These are phyloP conservation scores for Aspergillus nanangensis DNA, from an alignment of 495 filamentous ascomycete species.

Conservation along the genomic window DNA sequence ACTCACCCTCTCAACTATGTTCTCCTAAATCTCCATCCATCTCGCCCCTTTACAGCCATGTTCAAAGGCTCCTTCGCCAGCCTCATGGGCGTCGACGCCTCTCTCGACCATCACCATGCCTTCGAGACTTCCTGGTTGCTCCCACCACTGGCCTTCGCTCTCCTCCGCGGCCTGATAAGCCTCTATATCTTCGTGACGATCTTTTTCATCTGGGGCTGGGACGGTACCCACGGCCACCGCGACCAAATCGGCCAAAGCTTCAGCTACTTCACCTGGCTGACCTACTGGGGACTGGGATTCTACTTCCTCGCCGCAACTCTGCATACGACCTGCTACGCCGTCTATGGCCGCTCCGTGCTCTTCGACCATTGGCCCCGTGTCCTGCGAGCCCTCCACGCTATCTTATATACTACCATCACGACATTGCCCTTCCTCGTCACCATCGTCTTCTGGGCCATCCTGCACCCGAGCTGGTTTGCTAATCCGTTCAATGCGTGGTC, in stretches of 20 bases:
- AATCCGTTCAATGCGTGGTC: slow-evolving; percentile 54
- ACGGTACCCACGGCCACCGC: slow-evolving; percentile 41
- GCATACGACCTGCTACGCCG: slow-evolving; percentile 65
- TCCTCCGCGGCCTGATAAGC: slow-evolving; percentile 53
- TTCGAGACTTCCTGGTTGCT: slow-evolving; percentile 77
- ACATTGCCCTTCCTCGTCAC: slow-evolving; percentile 65
- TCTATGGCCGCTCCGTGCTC: slow-evolving; percentile 48
- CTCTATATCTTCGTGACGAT: slow-evolving; percentile 70
- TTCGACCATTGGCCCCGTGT: slow-evolving; percentile 56
- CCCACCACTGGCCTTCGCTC: slow-evolving; percentile 55
- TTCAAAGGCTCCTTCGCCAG: slow-evolving; percentile 12
- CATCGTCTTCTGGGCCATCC: slow-evolving; percentile 49
- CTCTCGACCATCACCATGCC: slow-evolving; percentile 56
- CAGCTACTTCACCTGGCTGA: slow-evolving; percentile 76
- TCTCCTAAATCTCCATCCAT: too few relatives aligned
- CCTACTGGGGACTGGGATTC: slow-evolving; percentile 77
- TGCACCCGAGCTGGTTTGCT: slow-evolving; percentile 49
- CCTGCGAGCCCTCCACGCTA: slow-evolving; percentile 60
- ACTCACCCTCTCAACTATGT: too few relatives aligned
- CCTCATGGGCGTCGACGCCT: slow-evolving; percentile 25
- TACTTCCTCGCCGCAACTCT: slow-evolving; percentile 61
- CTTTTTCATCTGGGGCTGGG: slow-evolving; percentile 63
- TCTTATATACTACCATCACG: slow-evolving; percentile 62
- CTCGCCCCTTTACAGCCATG: too few relatives aligned
- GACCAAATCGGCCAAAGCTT: slow-evolving; percentile 48